Conservation (phyloP, 2,329 filamentous ascomycete genomes). For the Talaromyces marneffei region DNA sequence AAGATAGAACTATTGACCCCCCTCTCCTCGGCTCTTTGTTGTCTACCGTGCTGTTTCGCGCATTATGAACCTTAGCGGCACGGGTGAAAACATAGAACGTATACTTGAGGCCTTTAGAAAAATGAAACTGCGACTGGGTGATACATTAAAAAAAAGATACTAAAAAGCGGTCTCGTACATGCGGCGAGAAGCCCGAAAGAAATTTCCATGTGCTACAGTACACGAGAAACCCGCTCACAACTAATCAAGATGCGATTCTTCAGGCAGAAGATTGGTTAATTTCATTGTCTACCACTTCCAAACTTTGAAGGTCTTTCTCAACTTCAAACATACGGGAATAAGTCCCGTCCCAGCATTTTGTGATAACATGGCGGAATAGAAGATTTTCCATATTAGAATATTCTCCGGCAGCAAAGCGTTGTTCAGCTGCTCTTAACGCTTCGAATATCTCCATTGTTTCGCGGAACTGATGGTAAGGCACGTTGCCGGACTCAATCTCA, state of each 20-base stretch:
- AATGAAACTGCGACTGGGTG: no score
- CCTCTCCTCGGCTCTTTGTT: neutral
- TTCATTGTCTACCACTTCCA: neutral
- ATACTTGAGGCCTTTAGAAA: neutral
- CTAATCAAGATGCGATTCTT: neutral
- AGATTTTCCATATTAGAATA: neutral
- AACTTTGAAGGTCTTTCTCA: neutral
- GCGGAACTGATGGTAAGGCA: conserved; percentile 7
- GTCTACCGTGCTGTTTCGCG: neutral
- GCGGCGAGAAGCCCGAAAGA: no score
- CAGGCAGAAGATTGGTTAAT: neutral
- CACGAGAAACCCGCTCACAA: neutral
- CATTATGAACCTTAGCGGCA: neutral
- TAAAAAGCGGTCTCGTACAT: no score
- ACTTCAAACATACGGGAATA: neutral
- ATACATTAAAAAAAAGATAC: no score
- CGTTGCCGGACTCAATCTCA: conserved; percentile 15
- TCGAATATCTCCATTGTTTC: neutral
- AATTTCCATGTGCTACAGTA: no score
- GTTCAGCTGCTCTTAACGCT: neutral
- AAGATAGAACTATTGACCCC: neutral
- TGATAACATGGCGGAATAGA: neutral
- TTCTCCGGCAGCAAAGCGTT: neutral
- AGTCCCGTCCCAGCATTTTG: neutral
- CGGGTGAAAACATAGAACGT: neutral